Conservation (phyloP, 2,329 filamentous ascomycete genomes). For the Alternaria conjuncta region DNA sequence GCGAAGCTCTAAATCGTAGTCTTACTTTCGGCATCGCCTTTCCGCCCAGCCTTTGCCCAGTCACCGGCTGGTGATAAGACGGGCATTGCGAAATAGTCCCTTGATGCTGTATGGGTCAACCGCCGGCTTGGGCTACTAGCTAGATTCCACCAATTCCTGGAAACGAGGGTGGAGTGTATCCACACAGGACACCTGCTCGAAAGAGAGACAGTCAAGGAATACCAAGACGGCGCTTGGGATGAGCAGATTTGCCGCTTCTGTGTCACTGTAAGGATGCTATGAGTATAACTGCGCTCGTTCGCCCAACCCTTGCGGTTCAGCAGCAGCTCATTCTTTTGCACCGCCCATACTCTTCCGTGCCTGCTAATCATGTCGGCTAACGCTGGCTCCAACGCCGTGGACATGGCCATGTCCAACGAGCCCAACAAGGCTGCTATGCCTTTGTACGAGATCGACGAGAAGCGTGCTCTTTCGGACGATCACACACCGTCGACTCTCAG, state of each 20-base stretch:
- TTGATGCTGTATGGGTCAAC: not conserved
- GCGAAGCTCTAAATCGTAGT: slow-evolving; percentile 7
- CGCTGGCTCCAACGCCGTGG: slow-evolving; percentile 39
- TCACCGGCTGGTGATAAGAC: slow-evolving; percentile 33
- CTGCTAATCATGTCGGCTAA: slow-evolving; percentile 38
- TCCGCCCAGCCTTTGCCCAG: slow-evolving; percentile 21
- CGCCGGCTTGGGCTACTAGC: not conserved
- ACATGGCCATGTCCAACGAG: slow-evolving; percentile 46
- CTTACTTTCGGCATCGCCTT: not conserved
- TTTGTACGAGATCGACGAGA: slow-evolving; percentile 42
- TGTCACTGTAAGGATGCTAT: not conserved
- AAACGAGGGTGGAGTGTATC: slow-evolving; percentile 2
- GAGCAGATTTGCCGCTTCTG: slow-evolving; percentile 14
- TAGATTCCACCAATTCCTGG: not conserved
- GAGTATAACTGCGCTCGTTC: slow-evolving; percentile 21
- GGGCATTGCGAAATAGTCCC: not conserved
- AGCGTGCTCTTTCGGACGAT: slow-evolving; percentile 33
- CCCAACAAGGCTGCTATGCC: slow-evolving; percentile 38
- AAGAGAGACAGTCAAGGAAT: slow-evolving; percentile 29
- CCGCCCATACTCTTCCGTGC: not conserved
- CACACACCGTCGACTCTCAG: slow-evolving; percentile 26
- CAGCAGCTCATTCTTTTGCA: slow-evolving; percentile 15
- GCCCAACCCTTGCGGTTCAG: slow-evolving; percentile 4
- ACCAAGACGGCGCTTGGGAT: slow-evolving; percentile 24
- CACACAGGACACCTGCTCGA: slow-evolving; percentile 17